Evolutionary conservation across 2,329 filamentous ascomycete genomes (phyloP), one percentile per base, ranked within the genome.

Genomic region (Teratosphaeria gauchensis): DNA sequence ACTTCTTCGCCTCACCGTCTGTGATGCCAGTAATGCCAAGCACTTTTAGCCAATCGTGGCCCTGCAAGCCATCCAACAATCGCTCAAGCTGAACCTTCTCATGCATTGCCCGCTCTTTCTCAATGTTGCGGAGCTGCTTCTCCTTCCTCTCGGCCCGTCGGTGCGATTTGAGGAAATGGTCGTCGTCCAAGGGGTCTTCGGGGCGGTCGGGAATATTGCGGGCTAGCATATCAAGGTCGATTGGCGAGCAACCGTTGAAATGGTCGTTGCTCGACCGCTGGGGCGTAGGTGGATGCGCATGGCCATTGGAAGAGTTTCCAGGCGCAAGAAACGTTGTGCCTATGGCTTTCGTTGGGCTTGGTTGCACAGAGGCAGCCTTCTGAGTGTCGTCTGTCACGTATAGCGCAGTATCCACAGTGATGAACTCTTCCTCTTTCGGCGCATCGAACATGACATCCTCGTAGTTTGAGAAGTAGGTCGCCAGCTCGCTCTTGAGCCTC

Each of bases 391-490:
- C 69, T 42, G 65, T 68, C 24, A 72, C 61, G 58, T 69, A 72
- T 35, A 70, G 57, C 8, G 61, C 57, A 19, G 66, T 62, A 51
- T 66, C 62, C 51, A 59, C 54, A 8, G 65, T 69, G 42, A 69
- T 65, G 65, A 72, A 81, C 92, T 91, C 87, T 66, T 87, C 80
- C 74, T 92, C 87, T 67, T 87, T 87, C 46, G 86, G 84, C 63
- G 90, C 86, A 70, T 95, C 89, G 62, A 89, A 91, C 75, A 97
- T 90, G 65, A 96, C 84, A 71, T 95, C 90, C 74, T 96, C 92
- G 74, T 96, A 97, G 69, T 95, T 92, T 56, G 89, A 86, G 70
- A 97, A 96, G 75, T 96, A 97, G 54, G 85, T 83, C 42, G 91
- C 87, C 61, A 97, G 80, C 70, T 96, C 92, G 75, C 91, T 96